Conservation (phyloP, 768 basidiomycete species). For the Lyophyllum semitale region DNA sequence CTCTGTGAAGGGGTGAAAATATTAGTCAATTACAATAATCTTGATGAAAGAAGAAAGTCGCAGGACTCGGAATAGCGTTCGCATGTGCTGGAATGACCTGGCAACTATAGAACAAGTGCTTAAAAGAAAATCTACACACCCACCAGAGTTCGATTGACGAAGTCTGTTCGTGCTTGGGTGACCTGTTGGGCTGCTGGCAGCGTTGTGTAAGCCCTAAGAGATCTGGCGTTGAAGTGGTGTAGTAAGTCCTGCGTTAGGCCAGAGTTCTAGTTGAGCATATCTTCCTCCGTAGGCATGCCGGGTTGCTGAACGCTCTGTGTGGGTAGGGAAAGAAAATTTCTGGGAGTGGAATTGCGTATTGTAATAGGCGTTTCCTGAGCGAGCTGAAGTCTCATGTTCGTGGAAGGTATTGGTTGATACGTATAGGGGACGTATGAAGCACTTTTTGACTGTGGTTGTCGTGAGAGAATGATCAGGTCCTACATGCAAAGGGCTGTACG, state of each 20-base stretch:
- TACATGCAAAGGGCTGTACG: too few relatives aligned
- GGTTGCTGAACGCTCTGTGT: slow-evolving; percentile 7
- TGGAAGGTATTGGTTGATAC: slow-evolving; percentile 39
- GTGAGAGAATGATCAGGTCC: too few relatives aligned
- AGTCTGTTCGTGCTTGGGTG: slow-evolving; percentile 61
- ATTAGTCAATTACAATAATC: not conserved
- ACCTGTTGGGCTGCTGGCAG: slow-evolving; percentile 60
- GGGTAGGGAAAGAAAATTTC: slow-evolving; percentile 19
- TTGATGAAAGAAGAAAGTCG: not conserved
- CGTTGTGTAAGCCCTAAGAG: slow-evolving; percentile 47
- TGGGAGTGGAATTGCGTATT: slow-evolving; percentile 44
- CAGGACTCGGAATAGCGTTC: not conserved
- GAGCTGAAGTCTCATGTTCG: slow-evolving; percentile 46
- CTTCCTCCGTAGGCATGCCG: slow-evolving; percentile 9
- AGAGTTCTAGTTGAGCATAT: slow-evolving; percentile 4
- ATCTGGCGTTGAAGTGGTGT: slow-evolving; percentile 26
- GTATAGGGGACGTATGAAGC: slow-evolving; percentile 28
- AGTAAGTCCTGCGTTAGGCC: slow-evolving; percentile 9
- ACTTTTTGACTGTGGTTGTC: slow-evolving; percentile 18
- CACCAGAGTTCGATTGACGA: slow-evolving; percentile 38
- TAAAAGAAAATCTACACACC: slow-evolving; percentile 22
- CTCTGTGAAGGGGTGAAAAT: slow-evolving; percentile 55
- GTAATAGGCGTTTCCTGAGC: slow-evolving; percentile 47
- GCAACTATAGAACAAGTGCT: not conserved
- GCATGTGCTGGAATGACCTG: not conserved